A percentile compares a stretch with the other conserved stretches of the same genome.
Conservation (phyloP, 306 rosid genomes). For the Ammopiptanthus mongolicus region DNA sequence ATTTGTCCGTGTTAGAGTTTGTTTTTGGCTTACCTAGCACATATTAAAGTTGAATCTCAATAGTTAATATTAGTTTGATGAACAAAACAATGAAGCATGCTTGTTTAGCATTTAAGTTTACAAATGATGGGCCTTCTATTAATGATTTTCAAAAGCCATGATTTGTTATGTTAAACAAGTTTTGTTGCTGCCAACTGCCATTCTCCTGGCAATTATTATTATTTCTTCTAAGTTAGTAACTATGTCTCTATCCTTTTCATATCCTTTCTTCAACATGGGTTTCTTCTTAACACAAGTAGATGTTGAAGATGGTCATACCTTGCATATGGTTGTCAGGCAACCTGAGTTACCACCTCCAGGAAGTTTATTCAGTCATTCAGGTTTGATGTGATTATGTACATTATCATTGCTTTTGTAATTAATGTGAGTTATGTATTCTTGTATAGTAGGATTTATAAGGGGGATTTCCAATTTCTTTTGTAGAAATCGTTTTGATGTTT, state of each 20-base stretch:
- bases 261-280: conserved; percentile 17
- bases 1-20: not conserved
- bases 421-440: not conserved
- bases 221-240: conserved; percentile 8
- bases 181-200: conserved; percentile 15
- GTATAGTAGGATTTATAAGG: not conserved
- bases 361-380: conserved; percentile 57
- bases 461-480: not conserved
- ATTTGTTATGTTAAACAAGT: not conserved
- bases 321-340: conserved; percentile 92
- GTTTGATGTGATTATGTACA: conserved; percentile 33
- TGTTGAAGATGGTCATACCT: conserved; percentile 99
- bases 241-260: not conserved
- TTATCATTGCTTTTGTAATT: conserved; percentile 5
- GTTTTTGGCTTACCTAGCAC: not conserved
- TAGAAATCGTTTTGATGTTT: conserved; percentile 1
- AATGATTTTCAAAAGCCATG: not conserved
- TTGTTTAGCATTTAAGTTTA: conserved; percentile 10
- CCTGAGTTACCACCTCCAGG: conserved; percentile 60
- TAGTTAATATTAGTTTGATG: not conserved
- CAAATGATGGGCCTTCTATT: conserved; percentile 3
- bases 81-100: conserved; percentile 5
- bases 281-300: conserved; percentile 62
- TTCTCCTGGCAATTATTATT: conserved; percentile 10
- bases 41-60: not conserved